Evolutionary conservation across 345 rosid genomes (phyloP), one percentile per base, ranked within the genome.

Genomic region (Dipteronia sinensis): DNA sequence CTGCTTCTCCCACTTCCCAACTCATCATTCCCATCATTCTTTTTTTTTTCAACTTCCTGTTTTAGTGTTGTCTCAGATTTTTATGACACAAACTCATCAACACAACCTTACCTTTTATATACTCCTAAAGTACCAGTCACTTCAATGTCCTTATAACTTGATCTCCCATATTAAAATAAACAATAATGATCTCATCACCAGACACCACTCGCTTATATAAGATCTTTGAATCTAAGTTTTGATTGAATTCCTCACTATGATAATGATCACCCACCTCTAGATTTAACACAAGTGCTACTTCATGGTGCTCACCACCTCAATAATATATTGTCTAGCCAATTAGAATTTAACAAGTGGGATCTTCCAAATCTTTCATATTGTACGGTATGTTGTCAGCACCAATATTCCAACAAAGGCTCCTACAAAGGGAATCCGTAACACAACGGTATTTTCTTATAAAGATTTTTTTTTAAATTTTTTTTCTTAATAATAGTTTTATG

Each of bases 1-100:
- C 84, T 59, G 71, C 77, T 77, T 40, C 71, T 76, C 79, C 88
- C 93, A 42, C 67, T 76, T 78, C 89, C 93, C 92, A 87, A 73
- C 82, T 83, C 87, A 77, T 81, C 87, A 83, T 83, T 56, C 75
- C 77, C 47, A 23, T 72, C 82, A 79, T 72, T 65, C 55, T 34
- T 34, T 34, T 34, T n/a, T n/a, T 42, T 74, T 49, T 73, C 78
- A 71, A 69, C 17, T 76, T 10, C 46, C 19, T 31, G 29, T 34
- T 4, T 34, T 34, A 34, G 6, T 25, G 7, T 76, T 86, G 80
- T 83, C 86, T 84, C 83, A 73, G 76, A 76, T 67, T 78, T 81
- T 10, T 72, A 47, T 83, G 87, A 82, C 85, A 87, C 46, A 74
- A 81, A 73, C 47, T 53, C 11, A 71, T 38, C 25, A 34, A 34